Evolutionary conservation across 2,329 filamentous ascomycete species (phyloP), one percentile per base, ranked within the genome.

Genomic region (Rutstroemia sp.): DNA sequence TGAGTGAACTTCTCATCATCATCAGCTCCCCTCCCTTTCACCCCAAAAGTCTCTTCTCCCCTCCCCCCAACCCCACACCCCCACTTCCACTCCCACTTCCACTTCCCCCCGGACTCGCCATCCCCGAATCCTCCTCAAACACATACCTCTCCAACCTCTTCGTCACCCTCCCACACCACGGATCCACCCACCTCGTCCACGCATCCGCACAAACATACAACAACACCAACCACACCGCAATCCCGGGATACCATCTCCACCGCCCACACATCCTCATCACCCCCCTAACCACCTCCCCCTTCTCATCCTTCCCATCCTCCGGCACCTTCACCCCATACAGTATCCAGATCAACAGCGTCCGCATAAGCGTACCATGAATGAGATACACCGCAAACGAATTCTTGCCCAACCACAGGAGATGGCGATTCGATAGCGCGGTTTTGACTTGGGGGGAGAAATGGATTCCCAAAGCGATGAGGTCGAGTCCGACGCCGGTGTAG

Each of bases 341-440:
- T 72, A 85, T 75, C 79, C 81, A 85, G 25, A 79, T 78, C 14
- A 86, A 72, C 7, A 84, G 68, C 23, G 77, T 79, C 56, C 82
- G 78, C 62, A 85, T 76, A 30, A 86, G 72, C 0, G 78, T 77
- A 44, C 82, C 83, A 68, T 86, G 83, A 19, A 86, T 70, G 6
- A 86, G 75, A 63, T 86, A 86, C 14, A 86, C 79, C 1, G 82
- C 81, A 63, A 85, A 85, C 46, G 79, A 82, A 70, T 84, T 78
- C 64, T 79, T 80, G 46, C 83, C 83, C 12, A 86, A 76, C 76
- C 81, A 86, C 46, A 82, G 74, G 45, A 86, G 76, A 54, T 76
- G 74, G 34, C 75, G 76, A 57, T 76, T 77, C 4, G 79, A 79
- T 2, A 86, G 74, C 0, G 78, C 61, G 51, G 74, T 74, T 59